Evolutionary conservation across 208 protist genomes (phyloP).

Genomic region (Strigomonas oncopelti): DNA sequence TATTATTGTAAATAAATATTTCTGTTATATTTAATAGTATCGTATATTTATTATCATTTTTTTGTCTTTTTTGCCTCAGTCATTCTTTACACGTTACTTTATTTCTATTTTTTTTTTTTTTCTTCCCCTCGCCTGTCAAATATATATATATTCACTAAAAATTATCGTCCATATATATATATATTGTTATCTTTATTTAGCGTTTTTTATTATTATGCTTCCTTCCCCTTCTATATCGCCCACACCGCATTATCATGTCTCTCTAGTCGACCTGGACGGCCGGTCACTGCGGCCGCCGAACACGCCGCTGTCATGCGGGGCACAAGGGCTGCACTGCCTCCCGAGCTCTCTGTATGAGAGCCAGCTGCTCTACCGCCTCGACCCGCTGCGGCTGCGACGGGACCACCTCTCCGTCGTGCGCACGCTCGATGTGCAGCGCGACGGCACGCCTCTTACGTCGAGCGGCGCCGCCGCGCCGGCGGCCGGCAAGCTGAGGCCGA

Average conservation of each 20-base stretch:
- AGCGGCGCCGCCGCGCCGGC: neutral
- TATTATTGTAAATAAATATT: slow-evolving; percentile 11
- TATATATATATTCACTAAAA: neutral
- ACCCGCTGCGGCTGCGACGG: slow-evolving; percentile 11
- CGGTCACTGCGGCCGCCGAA: slow-evolving; percentile 4
- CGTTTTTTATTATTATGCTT: slow-evolving; percentile 5
- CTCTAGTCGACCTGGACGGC: neutral
- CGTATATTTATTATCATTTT: neutral
- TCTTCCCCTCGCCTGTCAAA: slow-evolving; percentile 10
- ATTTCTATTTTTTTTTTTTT: slow-evolving; percentile 9
- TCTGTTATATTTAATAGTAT: slow-evolving; percentile 2
- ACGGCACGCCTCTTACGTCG: no score
- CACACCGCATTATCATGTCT: neutral
- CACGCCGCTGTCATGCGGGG: slow-evolving; percentile 7
- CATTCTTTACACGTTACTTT: neutral
- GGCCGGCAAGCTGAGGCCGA: neutral
- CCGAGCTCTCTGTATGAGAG: slow-evolving; percentile 19
- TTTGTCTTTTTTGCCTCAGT: neutral
- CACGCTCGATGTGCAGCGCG: slow-evolving; percentile 11
- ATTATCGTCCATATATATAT: neutral
- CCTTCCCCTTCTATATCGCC: slow-evolving; percentile 6
- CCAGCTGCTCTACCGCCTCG: slow-evolving; percentile 21
- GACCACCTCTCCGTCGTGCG: neutral
- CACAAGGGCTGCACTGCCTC: slow-evolving; percentile 14
- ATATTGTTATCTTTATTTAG: slow-evolving; percentile 1